Evolutionary conservation across 1,139 yeast genomes (phyloP), one percentile per base, ranked within the genome.

Genomic region (Suhomyces yuchorum): DNA sequence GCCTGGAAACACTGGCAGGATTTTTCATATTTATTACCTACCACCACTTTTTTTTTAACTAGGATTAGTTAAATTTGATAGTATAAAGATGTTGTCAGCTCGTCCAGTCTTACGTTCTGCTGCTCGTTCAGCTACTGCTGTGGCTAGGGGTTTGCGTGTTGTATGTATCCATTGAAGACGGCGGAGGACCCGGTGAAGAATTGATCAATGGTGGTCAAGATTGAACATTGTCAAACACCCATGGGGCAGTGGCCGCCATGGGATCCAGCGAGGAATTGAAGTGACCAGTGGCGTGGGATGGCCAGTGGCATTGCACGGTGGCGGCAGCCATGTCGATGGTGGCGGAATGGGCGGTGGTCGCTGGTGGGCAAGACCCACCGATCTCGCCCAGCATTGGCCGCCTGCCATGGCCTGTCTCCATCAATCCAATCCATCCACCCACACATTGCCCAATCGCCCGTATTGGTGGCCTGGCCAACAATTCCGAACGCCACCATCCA

Each of bases 81-180:
- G 40, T 48, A 47, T 49, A 22, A 50, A 47, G 55, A 85, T 85
- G 92, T 85, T 85, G 81, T 83, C 91, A 70, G 81, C 84, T 70
- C 89, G 92, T 82, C 81, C 88, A 73, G 82, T 82, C 77, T 78
- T 85, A 74, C 87, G 91, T 79, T 80, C 87, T 70, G 89, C 89
- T 71, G 82, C 86, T 69, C 85, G 89, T 78, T 79, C 88, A 67
- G 84, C 84, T 69, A 78, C 82, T 70, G 81, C 84, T 70, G 85
- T 80, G 68, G 82, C 84, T 58, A 75, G 79, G 73, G 66, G 75
- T 58, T 68, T 74, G 78, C 83, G 86, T 75, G 78, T 82, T 70
- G 87, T 82, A 80, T 75, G 87, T 82, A 71, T 68, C 38, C 35
- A 38, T 20, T 23, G 24, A 15, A 35, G 40, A 14, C 34, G 34